Conservation (phyloP, 2,329 filamentous ascomycete species). For the Xylaria hypoxylon region DNA sequence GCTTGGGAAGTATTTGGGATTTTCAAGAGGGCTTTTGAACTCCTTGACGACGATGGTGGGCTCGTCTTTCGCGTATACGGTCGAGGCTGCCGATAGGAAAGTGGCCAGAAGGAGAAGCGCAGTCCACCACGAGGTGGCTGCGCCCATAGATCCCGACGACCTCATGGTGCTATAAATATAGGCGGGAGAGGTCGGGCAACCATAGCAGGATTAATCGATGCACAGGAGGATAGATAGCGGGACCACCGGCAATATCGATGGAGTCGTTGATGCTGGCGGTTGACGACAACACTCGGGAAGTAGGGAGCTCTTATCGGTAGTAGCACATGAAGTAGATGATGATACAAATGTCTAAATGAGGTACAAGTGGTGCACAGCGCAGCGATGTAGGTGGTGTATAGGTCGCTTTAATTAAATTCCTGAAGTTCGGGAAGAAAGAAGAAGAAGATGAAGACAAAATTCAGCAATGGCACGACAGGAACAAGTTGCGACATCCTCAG, state of each 20-base stretch:
- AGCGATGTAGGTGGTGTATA: constrained; percentile 4
- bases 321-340: constrained; percentile 13
- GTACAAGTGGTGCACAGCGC: constrained; percentile 1
- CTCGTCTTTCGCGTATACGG: constrained; percentile 66
- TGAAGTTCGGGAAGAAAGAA: not conserved
- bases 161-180: constrained; percentile 63
- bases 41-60: constrained; percentile 74
- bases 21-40: constrained; percentile 74
- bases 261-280: not conserved
- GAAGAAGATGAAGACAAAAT: not conserved
- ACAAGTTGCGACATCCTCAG: constrained; percentile 30
- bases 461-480: constrained; percentile 16
- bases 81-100: constrained; percentile 46
- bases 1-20: constrained; percentile 91
- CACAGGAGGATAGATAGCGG: constrained; percentile 8
- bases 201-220: constrained; percentile 52
- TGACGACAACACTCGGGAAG: constrained; percentile 7
- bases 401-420: not conserved
- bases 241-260: constrained; percentile 15
- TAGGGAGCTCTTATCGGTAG: constrained; percentile 22
- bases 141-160: constrained; percentile 60
- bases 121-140: constrained; percentile 57
- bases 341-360: constrained; percentile 11
- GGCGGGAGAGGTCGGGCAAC: constrained; percentile 54
- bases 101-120: constrained; percentile 53